phyloP scores from a whole-genome alignment of 1,139 yeast genomes.

The Pichia kudriavzevii region DNA sequence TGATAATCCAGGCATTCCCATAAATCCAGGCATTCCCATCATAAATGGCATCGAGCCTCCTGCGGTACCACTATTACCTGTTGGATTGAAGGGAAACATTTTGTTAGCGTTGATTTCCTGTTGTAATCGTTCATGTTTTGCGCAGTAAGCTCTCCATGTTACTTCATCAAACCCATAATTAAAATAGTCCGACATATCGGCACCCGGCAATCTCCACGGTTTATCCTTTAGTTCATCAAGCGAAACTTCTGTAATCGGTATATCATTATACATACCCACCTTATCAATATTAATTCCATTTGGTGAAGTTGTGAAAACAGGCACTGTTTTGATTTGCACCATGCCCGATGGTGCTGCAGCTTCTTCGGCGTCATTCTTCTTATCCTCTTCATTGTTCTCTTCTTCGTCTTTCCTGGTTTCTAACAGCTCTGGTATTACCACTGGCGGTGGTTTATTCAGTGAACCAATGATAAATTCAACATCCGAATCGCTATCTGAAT shows the following conservation, averaged over 20 bases:
- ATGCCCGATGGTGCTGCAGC: slow-evolving; percentile 23
- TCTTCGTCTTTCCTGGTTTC: slow-evolving; percentile 28
- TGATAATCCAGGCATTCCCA: slow-evolving; percentile 24
- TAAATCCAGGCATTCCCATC: slow-evolving; percentile 36
- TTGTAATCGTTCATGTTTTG: slow-evolving; percentile 76
- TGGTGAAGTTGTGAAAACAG: slow-evolving; percentile 20
- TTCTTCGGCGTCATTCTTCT: slow-evolving; percentile 16
- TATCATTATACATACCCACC: slow-evolving; percentile 75
- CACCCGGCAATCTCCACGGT: slow-evolving; percentile 98
- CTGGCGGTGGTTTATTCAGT: slow-evolving; percentile 17
- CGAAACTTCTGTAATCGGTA: slow-evolving; percentile 77
- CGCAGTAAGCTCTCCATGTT: slow-evolving; percentile 90
- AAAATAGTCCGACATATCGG: slow-evolving; percentile 88
- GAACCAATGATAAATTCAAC: slow-evolving; percentile 3
- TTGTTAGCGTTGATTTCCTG: slow-evolving; percentile 68
- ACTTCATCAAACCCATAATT: slow-evolving; percentile 95
- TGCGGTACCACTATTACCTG: slow-evolving; percentile 8
- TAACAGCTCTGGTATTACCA: slow-evolving; percentile 40
- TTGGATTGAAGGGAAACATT: slow-evolving; percentile 10
- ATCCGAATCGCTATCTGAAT: slow-evolving; percentile 1
- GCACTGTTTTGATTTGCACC: slow-evolving; percentile 26
- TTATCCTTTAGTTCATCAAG: slow-evolving; percentile 80
- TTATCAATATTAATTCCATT: slow-evolving; percentile 57
- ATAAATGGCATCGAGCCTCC: slow-evolving; percentile 19
- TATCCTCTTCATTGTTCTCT: neutral